Conservation (phyloP, 176 grass and related monocot genomes). For the Oryza rufipogon region DNA sequence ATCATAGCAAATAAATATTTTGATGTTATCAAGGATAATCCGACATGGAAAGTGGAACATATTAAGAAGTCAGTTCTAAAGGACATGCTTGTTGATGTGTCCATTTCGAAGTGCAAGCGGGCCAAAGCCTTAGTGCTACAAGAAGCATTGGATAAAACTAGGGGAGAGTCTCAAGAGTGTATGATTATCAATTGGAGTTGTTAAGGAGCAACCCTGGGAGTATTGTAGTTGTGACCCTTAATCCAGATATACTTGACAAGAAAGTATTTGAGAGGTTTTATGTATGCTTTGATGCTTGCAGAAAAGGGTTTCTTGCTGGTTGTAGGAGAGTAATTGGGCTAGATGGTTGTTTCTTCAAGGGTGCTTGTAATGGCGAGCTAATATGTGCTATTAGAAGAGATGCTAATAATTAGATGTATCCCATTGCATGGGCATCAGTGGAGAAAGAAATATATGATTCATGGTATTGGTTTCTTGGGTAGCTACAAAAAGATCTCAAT, state of each 20-base stretch:
- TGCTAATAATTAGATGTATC: too few species aligned
- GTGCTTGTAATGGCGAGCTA: background rate
- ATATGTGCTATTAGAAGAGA: conserved; percentile 7
- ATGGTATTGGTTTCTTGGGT: too few species aligned
- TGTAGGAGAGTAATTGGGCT: background rate
- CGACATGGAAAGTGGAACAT: background rate
- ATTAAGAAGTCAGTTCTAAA: background rate
- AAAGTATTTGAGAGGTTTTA: background rate
- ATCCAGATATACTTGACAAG: background rate
- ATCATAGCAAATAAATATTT: background rate
- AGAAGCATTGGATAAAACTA: background rate
- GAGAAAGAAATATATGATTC: too few species aligned
- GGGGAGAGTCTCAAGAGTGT: background rate
- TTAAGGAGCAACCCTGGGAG: background rate
- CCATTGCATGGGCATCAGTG: too few species aligned
- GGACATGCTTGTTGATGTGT: background rate
- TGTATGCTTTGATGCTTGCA: background rate
- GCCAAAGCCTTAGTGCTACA: background rate
- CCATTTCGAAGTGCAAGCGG: background rate
- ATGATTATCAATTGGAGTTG: background rate
- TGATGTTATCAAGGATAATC: background rate
- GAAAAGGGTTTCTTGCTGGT: background rate
- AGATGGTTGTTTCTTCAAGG: conserved; percentile 6
- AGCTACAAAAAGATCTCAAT: too few species aligned
- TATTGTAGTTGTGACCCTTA: background rate